These are phyloP conservation scores for Bipolaris sorokiniana DNA, from an alignment of 2,329 filamentous ascomycete species.

Conservation along the genomic window DNA sequence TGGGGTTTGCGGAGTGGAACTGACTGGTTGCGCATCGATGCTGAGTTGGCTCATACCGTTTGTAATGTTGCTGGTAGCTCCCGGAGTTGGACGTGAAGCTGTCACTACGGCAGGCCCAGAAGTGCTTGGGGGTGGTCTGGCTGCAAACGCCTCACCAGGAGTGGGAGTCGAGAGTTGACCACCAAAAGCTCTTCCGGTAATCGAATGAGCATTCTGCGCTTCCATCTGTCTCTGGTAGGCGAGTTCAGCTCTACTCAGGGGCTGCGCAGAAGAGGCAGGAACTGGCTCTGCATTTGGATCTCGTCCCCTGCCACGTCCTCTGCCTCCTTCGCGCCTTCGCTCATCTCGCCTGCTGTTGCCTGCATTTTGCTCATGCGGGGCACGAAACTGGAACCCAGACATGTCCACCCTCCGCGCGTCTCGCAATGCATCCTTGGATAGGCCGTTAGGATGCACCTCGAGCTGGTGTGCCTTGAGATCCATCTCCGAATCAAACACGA, in stretches of 20 bases:
- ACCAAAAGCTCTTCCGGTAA: constrained; percentile 81
- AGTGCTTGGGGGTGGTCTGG: constrained; percentile 53
- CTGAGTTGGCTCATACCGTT: constrained; percentile 29
- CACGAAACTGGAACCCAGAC: constrained; percentile 79
- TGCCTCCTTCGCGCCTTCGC: constrained; percentile 52
- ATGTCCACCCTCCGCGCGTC: constrained; percentile 88
- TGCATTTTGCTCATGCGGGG: constrained; percentile 67
- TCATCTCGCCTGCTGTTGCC: constrained; percentile 49
- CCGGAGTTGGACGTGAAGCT: constrained; percentile 41
- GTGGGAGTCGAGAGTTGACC: constrained; percentile 72
- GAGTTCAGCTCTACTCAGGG: constrained; percentile 82
- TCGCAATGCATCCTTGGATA: constrained; percentile 82
- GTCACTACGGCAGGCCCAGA: constrained; percentile 49
- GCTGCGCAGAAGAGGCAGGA: constrained; percentile 77
- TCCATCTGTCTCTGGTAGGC: constrained; percentile 92
- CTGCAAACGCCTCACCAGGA: constrained; percentile 52
- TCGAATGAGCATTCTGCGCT: constrained; percentile 84
- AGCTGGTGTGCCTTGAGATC: constrained; percentile 94
- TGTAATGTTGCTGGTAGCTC: constrained; percentile 24
- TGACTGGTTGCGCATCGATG: constrained; percentile 42
- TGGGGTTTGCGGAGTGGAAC: constrained; percentile 56
- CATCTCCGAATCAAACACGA: constrained; percentile 93
- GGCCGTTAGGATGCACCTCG: constrained; percentile 75
- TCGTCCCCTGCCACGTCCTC: constrained; percentile 69
- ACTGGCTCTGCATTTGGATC: constrained; percentile 86